phyloP scores from a whole-genome alignment of 225 moss, liverwort and hornwort genomes.

The Marchantia polymorpha region DNA sequence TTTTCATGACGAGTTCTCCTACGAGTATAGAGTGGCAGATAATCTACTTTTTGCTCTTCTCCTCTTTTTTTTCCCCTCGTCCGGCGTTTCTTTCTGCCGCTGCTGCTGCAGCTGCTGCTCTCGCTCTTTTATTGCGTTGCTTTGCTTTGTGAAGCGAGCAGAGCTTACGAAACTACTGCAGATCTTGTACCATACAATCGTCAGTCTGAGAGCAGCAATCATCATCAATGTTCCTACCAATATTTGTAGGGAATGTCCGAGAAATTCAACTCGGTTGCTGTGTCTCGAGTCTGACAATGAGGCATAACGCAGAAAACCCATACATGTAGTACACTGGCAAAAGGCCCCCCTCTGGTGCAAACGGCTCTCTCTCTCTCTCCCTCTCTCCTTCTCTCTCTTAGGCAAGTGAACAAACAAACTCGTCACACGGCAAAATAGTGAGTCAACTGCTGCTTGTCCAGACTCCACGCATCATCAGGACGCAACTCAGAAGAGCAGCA shows the following conservation, averaged over 20 bases:
- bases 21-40: no score
- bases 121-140: background rate
- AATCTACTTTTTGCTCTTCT: background rate
- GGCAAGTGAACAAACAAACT: background rate
- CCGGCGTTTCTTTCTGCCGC: background rate
- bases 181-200: conserved; percentile 9
- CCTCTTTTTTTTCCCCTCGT: background rate
- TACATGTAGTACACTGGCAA: background rate
- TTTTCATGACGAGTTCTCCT: background rate
- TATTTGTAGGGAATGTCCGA: conserved; percentile 18
- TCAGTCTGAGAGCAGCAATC: conserved; percentile 14
- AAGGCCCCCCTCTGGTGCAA: background rate
- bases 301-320: background rate
- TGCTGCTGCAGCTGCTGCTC: background rate
- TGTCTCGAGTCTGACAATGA: background rate
- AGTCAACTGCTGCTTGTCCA: background rate
- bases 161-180: background rate
- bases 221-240: conserved; percentile 6
- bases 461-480: background rate
- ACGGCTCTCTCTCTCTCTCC: no score
- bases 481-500: no score
- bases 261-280: conserved; percentile 3
- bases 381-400: background rate
- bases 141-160: background rate
- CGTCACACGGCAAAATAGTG: background rate